Base-by-base conservation (phyloP, 2,329 filamentous ascomycete genomes). In the Hortaea sp. region DNA sequence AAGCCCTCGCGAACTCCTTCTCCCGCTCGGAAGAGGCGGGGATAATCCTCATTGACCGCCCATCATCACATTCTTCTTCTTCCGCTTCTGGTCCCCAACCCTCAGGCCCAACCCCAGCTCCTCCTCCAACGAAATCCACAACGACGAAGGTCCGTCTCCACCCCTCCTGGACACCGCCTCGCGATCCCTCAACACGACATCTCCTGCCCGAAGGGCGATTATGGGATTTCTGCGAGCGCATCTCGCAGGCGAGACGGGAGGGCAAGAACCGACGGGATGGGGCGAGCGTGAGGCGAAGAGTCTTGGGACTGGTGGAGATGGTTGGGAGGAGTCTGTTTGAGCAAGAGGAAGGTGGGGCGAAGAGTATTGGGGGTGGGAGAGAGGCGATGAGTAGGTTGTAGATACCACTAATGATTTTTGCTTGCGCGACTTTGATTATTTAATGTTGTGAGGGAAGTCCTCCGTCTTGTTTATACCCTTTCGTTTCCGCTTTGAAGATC, bases 241-340 rank as follows among this genome's bases (percentile, higher is more conserved):
- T 98, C 52, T 87, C 88, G 6, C 76, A 79, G 42, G 85, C 81
- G 39, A 75, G 92, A 30, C 76, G 90, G 39, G 92, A 97, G 27
- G 92, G 92, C 6, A 98, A 97, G 78, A 95, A 97, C 63, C 74
- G 92, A 20, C 77, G 90, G n/a, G 92, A 98, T 63, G 89, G 89
- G 9, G 85, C 84, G 1, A 95, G 88, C 0, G 89, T 97, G 3
- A 85, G 83, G 56, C 85, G 78, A 9, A 76, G 92, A 13, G 90
- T 98, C 7, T 66, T 97, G 34, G 71, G 74, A 5, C 73, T 97
- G 55, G 83, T 85, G 6, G 88, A 94, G 59, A 66, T 75, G 41
- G 74, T 95, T 7, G 89, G 88, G 0, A 66, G 71, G 44, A 73
- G 75, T 49, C 64, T 97, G 13, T 95, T 86, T 66, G 75, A 74